Evolutionary conservation across 2,329 filamentous ascomycete genomes (phyloP), one percentile per base, ranked within the genome.

Genomic region (Cryphonectria japonica): DNA sequence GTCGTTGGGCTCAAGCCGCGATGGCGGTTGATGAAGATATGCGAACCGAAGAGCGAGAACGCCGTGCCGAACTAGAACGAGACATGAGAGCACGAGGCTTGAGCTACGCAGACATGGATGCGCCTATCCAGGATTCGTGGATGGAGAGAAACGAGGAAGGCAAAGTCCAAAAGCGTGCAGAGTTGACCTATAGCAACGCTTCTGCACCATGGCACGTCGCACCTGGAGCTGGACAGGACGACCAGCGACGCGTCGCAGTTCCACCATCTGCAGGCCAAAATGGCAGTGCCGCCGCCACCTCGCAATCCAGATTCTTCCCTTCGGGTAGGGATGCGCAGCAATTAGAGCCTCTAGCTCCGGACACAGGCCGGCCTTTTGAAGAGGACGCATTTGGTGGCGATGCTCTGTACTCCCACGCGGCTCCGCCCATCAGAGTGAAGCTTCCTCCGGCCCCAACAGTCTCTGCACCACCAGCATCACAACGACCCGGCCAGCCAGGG

Each of bases 381-480:
- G 89, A 88, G 80, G 86, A 88, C 73, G 92, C 87, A 1, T 93
- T 92, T 74, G 89, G 91, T 75, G 91, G 92, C 41, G 88, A 93
- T 75, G 83, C 82, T 1, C 82, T 82, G 46, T 89, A 87, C 71
- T 92, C 93, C 3, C 87, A 91, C 70, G 92, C 95, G 9, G 89
- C 88, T 50, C 82, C 95, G 11, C 93, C 93, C 0, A 88, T 84
- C 52, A 89, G 94, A 37, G 95, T 98, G 16, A 94, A 91, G 78
- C 86, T 98, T 4, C 95, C 93, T 3, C 93, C 93, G 1, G 63
- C 63, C 9, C 77, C 84, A 32, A 78, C 83, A 26, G 79, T 81
- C 65, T 77, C 83, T 32, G 77, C 79, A 69, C 78, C 83, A 62
- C 81, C 83, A 52, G 57, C 64, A 29, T 68, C 68, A 0, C 77